These are phyloP conservation scores for Calonectria pteridis DNA, from an alignment of 2,329 filamentous ascomycete genomes.

Conservation along the genomic window DNA sequence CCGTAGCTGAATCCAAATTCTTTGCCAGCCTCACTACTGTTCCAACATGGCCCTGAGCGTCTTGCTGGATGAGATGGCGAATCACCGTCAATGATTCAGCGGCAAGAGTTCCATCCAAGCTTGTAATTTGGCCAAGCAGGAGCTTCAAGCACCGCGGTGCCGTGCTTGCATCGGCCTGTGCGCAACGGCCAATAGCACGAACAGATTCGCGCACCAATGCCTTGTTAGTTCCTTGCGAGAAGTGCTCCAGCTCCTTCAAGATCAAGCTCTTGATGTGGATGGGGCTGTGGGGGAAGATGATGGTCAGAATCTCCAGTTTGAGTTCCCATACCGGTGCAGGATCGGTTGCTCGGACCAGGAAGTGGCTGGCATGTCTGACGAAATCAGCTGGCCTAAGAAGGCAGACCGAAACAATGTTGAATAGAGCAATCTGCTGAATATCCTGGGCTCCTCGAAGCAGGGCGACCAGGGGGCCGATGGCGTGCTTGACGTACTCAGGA, in stretches of 20 bases:
- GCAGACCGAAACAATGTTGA: constrained; percentile 96
- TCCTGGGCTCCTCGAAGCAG: constrained; percentile 87
- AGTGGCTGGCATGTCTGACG: constrained; percentile 88
- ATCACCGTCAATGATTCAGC: constrained; percentile 96
- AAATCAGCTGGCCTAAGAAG: constrained; percentile 83
- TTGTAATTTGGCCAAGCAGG: constrained; percentile 88
- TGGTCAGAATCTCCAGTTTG: constrained; percentile 90
- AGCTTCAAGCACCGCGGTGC: constrained; percentile 85
- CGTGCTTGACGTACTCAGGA: constrained; percentile 77
- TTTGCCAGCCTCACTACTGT: constrained; percentile 92
- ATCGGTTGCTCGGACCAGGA: constrained; percentile 86
- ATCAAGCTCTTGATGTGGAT: constrained; percentile 85
- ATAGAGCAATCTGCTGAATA: constrained; percentile 89
- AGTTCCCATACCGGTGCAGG: constrained; percentile 86
- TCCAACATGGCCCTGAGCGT: constrained; percentile 82
- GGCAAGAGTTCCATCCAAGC: constrained; percentile 86
- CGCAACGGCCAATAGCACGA: constrained; percentile 92
- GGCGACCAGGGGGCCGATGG: constrained; percentile 87
- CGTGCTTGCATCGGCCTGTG: constrained; percentile 79
- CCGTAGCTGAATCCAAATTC: constrained; percentile 89
- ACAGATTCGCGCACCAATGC: constrained; percentile 89
- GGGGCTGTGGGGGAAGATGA: constrained; percentile 89
- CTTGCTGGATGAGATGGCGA: constrained; percentile 92
- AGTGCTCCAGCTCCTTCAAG: constrained; percentile 93
- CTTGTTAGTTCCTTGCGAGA: constrained; percentile 80